These are phyloP conservation scores for Kurtzmaniella cleridarum DNA, from an alignment of 805 yeast species.

Conservation along the genomic window DNA sequence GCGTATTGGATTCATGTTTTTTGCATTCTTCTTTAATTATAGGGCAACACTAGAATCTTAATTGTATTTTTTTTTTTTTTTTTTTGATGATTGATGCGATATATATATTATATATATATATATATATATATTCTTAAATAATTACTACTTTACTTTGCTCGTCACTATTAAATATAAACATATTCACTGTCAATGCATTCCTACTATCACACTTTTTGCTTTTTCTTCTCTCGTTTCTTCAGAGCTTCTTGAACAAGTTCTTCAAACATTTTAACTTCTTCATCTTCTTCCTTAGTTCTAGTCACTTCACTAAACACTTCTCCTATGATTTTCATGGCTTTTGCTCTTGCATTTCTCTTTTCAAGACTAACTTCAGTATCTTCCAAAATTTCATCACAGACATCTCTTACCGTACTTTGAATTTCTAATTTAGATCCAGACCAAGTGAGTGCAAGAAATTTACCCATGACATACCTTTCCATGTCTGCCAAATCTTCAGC, in stretches of 20 bases:
- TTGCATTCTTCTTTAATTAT: too few relatives aligned
- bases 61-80: too few relatives aligned
- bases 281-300: constrained; percentile 65
- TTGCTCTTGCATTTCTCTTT: constrained; percentile 55
- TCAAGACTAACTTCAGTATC: constrained; percentile 48
- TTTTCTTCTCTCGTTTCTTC: constrained; percentile 35
- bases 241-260: constrained; percentile 53
- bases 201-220: constrained; percentile 9
- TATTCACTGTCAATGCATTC: background rate
- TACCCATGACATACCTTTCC: constrained; percentile 72
- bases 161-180: too few relatives aligned
- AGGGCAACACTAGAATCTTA: too few relatives aligned
- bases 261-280: constrained; percentile 74
- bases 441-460: constrained; percentile 82
- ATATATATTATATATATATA: too few relatives aligned
- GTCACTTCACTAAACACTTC: constrained; percentile 52
- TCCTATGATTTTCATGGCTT: constrained; percentile 56
- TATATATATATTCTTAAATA: too few relatives aligned
- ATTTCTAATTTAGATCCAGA: constrained; percentile 76
- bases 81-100: too few relatives aligned
- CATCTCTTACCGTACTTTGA: constrained; percentile 63
- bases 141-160: too few relatives aligned
- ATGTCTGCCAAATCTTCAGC: constrained; percentile 62
- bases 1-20: too few relatives aligned
- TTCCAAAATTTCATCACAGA: constrained; percentile 59